Conservation (phyloP, 805 yeast genomes). For the Pichia insulana region DNA sequence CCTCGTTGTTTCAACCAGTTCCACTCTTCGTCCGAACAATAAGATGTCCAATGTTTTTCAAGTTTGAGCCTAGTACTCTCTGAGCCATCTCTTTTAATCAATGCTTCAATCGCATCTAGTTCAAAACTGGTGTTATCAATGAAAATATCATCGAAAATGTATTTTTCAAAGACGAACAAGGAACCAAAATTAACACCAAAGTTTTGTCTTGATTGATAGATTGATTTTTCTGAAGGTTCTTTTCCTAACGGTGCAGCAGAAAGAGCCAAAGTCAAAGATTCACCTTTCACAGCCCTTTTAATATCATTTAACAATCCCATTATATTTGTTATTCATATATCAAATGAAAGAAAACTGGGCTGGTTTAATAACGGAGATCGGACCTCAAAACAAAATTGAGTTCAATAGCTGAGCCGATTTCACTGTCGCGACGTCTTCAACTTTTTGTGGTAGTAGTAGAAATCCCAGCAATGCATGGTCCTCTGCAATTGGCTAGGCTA, state of each 20-base stretch:
- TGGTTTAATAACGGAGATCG: too few relatives aligned
- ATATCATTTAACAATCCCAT: conserved; percentile 11
- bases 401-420: too few relatives aligned
- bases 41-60: conserved; percentile 59
- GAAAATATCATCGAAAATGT: conserved; percentile 61
- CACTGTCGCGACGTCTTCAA: too few relatives aligned
- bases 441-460: too few relatives aligned
- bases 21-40: conserved; percentile 69
- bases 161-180: conserved; percentile 69
- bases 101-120: conserved; percentile 56
- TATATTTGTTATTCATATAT: too few relatives aligned
- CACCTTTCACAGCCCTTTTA: conserved; percentile 7
- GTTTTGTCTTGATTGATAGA: conserved; percentile 54
- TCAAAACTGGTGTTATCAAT: conserved; percentile 56
- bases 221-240: conserved; percentile 33
- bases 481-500: too few relatives aligned
- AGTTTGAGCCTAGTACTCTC: conserved; percentile 45
- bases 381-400: neutral
- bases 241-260: conserved; percentile 29
- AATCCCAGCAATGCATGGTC: too few relatives aligned
- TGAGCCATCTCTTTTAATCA: conserved; percentile 39
- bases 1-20: conserved; percentile 56
- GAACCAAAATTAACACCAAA: conserved; percentile 86
- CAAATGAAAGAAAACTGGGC: too few relatives aligned
- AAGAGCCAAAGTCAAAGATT: conserved; percentile 5